These are phyloP conservation scores for Solanum etuberosum DNA, from an alignment of 257 asterid genomes.

Conservation along the genomic window DNA sequence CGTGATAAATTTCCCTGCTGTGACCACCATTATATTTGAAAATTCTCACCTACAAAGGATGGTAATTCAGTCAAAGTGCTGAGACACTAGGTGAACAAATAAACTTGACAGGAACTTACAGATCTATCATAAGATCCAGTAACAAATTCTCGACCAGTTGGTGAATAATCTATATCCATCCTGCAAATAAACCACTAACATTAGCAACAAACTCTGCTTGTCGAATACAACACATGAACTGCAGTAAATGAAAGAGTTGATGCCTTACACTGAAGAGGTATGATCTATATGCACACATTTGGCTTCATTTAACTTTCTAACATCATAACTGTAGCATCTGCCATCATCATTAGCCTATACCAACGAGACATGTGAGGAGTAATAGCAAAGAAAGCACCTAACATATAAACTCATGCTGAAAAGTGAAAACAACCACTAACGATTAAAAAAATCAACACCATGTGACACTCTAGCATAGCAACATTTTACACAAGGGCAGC, in stretches of 20 bases:
- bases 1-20: conserved; percentile 90
- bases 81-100: neutral
- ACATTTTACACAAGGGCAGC: neutral
- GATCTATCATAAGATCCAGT: conserved; percentile 98
- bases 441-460: neutral
- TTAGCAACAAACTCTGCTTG: neutral
- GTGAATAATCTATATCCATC: conserved; percentile 95
- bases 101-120: conserved; percentile 33
- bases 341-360: conserved; percentile 89
- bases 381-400: neutral
- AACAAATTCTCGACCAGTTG: conserved; percentile 97
- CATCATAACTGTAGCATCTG: conserved; percentile 85
- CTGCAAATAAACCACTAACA: conserved; percentile 27
- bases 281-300: conserved; percentile 88
- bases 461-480: neutral
- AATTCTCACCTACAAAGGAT: conserved; percentile 64
- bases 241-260: neutral
- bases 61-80: neutral
- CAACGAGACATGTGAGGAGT: neutral
- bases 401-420: neutral
- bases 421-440: neutral
- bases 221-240: neutral
- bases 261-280: conserved; percentile 84
- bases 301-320: conserved; percentile 73
- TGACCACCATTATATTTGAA: conserved; percentile 90